Base-by-base conservation (phyloP, 805 yeast genomes). In the Candida bentonensis region DNA sequence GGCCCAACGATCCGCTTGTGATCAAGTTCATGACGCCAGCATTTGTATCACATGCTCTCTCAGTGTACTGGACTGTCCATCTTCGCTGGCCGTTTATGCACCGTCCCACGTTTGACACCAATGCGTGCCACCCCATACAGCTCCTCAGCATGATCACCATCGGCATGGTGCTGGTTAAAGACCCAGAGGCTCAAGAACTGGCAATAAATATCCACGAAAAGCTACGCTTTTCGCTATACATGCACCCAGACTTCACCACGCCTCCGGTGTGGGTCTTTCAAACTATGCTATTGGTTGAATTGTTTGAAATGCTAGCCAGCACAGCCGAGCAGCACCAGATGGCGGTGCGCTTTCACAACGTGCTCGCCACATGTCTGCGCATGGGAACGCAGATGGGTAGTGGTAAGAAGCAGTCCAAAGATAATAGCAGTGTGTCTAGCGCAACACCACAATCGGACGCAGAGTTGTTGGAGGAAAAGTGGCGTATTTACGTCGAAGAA, bases 221-320 rank as follows among this genome's bases (percentile, higher is more conserved):
- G 0, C 59, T 83, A 22, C 62, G 94, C 42, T 79, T 77, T 69
- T 62, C 70, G 23, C 68, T 83, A 2, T 83, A 83, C 53, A 71
- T 78, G 44, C 73, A 78, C 44, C 73, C 73, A n/a, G 78, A 74
- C 45, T 80, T 79, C 55, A 75, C 86, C 1, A 88, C 89, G 0
- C 77, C 82, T 0, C 68, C 68, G 47, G 63, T 78, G 4, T 82
- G 83, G 77, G 70, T 81, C 7, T 66, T 82, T 41, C 89, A 82
- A 57, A 69, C 81, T 53, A 64, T 82, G 47, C 58, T 78, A 46
- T 56, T 82, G 50, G 54, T 82, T 15, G 89, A 82, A 54, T 76
- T 78, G 65, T 76, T 76, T 53, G 89, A 72, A 15, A 30, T 30
- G 36, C n/a, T 51, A 51, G 41, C 52, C 21, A 47, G 52, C 39